Evolutionary conservation across 1,284 basidiomycete species (phyloP).

Genomic region (Pseudozyma thailandica): DNA sequence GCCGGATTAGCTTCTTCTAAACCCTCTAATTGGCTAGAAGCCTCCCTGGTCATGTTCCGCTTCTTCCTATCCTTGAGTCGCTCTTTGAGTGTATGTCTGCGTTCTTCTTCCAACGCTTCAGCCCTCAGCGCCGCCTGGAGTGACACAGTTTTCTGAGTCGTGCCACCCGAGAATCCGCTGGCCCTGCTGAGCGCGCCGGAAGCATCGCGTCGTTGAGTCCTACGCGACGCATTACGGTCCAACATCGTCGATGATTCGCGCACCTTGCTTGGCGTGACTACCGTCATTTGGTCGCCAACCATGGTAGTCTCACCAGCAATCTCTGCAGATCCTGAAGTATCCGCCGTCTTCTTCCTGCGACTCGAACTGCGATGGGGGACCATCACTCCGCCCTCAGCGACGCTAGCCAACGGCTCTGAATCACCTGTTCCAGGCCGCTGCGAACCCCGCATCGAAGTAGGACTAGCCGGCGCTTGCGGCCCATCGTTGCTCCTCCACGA

Average conservation of each 20-base stretch:
- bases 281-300: constrained; percentile 1
- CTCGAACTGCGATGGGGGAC: constrained; percentile 37
- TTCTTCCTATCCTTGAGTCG: constrained; percentile 33
- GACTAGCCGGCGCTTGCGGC: constrained; percentile 15
- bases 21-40: constrained; percentile 19
- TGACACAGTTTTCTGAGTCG: constrained; percentile 47
- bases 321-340: constrained; percentile 2
- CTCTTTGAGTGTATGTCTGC: constrained; percentile 43
- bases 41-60: constrained; percentile 25
- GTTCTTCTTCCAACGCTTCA: constrained; percentile 60
- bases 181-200: constrained; percentile 39
- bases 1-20: constrained; percentile 17
- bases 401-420: constrained; percentile 31
- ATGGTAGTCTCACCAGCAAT: neutral
- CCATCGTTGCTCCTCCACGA: constrained; percentile 30
- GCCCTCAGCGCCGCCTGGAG: constrained; percentile 56
- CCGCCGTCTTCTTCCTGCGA: constrained; percentile 15
- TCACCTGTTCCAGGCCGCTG: constrained; percentile 32
- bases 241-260: constrained; percentile 14
- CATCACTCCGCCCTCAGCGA: constrained; percentile 29
- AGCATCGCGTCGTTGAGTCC: constrained; percentile 32
- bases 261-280: constrained; percentile 10
- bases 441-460: constrained; percentile 17
- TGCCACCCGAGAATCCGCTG: constrained; percentile 37
- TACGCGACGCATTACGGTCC: constrained; percentile 23